Evolutionary conservation across 1,284 basidiomycete species (phyloP), one percentile per base, ranked within the genome.

Genomic region (Rhodotorula sp.): DNA sequence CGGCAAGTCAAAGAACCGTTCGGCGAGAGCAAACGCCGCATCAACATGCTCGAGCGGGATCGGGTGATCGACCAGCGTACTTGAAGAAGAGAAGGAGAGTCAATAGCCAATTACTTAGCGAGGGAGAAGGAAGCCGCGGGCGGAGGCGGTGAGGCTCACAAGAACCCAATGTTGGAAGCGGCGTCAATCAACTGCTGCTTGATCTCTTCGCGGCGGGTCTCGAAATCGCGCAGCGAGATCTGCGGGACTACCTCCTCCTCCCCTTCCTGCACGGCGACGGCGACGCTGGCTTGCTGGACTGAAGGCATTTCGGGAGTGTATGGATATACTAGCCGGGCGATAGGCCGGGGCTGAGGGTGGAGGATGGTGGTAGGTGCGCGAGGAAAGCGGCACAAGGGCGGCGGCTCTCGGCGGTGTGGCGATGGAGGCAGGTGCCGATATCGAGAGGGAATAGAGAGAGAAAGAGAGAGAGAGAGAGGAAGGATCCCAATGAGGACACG

Each of bases 221-320:
- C 73, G 53, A 79, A 79, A 64, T 79, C 69, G 58, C 71, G 68
- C 51, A 78, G 61, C 20, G 70, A 73, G 73, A 78, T 78, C 60
- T 65, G 66, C 1, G 77, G 77, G 26, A 78, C 76, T 0, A 46
- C 5, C 33, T 33, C 33, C 33, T 33, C 33, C 7, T 33, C 30
- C 53, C 14, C 33, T 20, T 14, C n/a, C 26, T 24, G 48, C 33
- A 48, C 66, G 14, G 67, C 66, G 67, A 66, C 67, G 20, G 73
- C 66, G 26, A 64, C 61, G 62, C 69, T 57, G 33, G 51, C 55
- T 62, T 26, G 42, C 4, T 24, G 26, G 45, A 44, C 22, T 6
- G 37, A 33, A n/a, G 58, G n/a, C 59, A 37, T 29, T n/a, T n/a
- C n/a, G n/a, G n/a, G n/a, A n/a, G n/a, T n/a, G n/a, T n/a, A n/a